phyloP scores from a whole-genome alignment of 352 stramenopile species.

The Halophytophthora polymorphica region DNA sequence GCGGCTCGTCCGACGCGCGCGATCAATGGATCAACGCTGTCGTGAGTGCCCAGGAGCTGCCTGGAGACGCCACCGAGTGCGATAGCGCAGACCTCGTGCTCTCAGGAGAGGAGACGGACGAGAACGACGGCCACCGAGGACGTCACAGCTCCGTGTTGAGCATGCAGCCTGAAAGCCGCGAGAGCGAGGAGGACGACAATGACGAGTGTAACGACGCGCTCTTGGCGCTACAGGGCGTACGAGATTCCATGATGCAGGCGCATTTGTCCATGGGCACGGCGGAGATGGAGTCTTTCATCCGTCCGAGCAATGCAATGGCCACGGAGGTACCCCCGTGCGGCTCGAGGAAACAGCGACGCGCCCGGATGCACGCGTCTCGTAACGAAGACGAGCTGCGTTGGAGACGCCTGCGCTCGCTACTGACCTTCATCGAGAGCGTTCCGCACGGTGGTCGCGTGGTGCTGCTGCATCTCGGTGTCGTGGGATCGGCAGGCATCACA shows the following conservation, averaged over 20 bases:
- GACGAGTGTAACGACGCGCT: conserved; percentile 53
- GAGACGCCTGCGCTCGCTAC: conserved; percentile 35
- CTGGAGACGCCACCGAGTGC: conserved; percentile 27
- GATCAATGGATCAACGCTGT: conserved; percentile 66
- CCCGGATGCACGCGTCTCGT: conserved; percentile 19
- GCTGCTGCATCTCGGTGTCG: conserved; percentile 59
- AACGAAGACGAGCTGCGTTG: conserved; percentile 35
- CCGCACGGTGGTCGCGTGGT: conserved; percentile 51
- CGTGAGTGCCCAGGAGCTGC: conserved; percentile 41
- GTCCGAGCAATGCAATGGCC: conserved; percentile 2
- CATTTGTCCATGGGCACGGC: conserved; percentile 44
- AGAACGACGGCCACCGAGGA: conserved; percentile 7
- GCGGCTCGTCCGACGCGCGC: conserved; percentile 36
- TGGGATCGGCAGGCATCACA: conserved; percentile 35
- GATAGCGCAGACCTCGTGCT: conserved; percentile 38
- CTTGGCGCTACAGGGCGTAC: conserved; percentile 51
- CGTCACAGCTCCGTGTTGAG: conserved; percentile 11
- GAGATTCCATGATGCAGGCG: conserved; percentile 63
- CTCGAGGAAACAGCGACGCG: conserved; percentile 29
- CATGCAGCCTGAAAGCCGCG: conserved; percentile 17
- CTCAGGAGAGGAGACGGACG: conserved; percentile 40
- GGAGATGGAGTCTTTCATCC: conserved; percentile 24
- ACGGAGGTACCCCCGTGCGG: conserved; percentile 8
- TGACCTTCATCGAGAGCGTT: conserved; percentile 50
- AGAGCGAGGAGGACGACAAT: conserved; percentile 24